Conservation (phyloP, 352 stramenopile species). For the Pythium biforme region DNA sequence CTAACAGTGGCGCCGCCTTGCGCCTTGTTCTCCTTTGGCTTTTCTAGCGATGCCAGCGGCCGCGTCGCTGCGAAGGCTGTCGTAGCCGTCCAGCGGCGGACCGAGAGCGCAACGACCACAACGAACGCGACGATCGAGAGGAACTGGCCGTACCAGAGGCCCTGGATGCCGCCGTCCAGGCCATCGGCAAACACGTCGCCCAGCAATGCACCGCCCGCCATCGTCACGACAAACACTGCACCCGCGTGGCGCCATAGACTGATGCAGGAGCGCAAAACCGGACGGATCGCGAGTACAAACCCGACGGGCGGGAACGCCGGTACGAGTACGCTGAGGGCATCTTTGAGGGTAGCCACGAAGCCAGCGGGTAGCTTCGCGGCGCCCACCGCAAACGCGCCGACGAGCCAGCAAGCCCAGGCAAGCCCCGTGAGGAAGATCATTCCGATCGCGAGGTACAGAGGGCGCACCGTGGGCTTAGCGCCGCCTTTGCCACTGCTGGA, state of each 20-base stretch:
- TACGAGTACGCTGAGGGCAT: constrained; percentile 3
- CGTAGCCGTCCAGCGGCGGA: constrained; percentile 1
- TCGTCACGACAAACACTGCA: constrained; percentile 23
- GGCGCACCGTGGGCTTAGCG: constrained; percentile 7
- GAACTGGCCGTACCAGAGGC: constrained; percentile 63
- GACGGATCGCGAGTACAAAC: constrained; percentile 23
- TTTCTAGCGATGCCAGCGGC: neutral
- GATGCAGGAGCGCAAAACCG: constrained; percentile 28
- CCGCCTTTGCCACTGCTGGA: constrained; percentile 6
- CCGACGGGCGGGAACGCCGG: constrained; percentile 25
- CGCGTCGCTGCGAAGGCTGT: neutral
- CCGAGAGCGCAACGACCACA: constrained; percentile 6
- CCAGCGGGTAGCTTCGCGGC: constrained; percentile 15
- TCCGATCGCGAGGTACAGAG: neutral
- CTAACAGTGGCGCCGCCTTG: no score
- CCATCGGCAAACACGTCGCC: constrained; percentile 32
- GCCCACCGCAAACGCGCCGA: constrained; percentile 36
- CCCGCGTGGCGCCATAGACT: constrained; percentile 23
- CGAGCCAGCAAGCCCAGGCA: constrained; percentile 6
- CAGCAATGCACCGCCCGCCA: constrained; percentile 26
- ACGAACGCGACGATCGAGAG: constrained; percentile 24
- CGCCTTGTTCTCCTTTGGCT: neutral
- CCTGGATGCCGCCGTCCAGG: constrained; percentile 49
- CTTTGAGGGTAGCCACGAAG: neutral
- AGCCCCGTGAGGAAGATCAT: constrained; percentile 8